Base-by-base conservation (phyloP, 2,329 filamentous ascomycete species). In the Botrytis byssoidea region DNA sequence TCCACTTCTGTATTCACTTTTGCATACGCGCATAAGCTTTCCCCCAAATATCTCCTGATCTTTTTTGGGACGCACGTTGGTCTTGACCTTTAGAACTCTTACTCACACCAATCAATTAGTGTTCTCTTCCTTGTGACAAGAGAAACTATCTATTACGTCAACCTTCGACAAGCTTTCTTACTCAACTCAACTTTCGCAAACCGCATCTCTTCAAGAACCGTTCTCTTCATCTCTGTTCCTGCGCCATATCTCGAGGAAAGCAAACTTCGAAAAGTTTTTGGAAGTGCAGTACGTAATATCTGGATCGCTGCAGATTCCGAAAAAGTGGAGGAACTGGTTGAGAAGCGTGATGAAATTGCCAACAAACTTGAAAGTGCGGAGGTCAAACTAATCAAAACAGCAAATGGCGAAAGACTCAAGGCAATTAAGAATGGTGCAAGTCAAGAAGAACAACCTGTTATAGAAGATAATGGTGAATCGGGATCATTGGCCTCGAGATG, bases 121-220 rank as follows among this genome's bases (percentile, higher is more conserved):
- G 87, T 98, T 77, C 91, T 98, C 82, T 96, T 93, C 83, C 91
- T 93, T 80, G 89, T 98, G 76, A 92, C 94, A 73, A 89, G 95
- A 74, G 95, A 98, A 83, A 91, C 90, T 81, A 92, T 98, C 78
- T 97, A 91, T 87, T 97, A 93, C 83, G 92, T 98, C 85, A 97
- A 97, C 80, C 84, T 98, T 70, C 92, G 95, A 76, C 95, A 98
- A 83, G 95, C 95, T 0, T 98, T 97, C 83, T 89, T 97, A 59
- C 88, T 97, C 72, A 95, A 94, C 18, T 94, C 94, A 18, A 86
- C 93, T 66, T 97, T 97, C 81, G 88, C 94, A 71, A 92, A 91
- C 79, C 92, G 95, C 73, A 90, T 98, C 64, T 98, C 95, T 2
- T 95, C 95, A 3, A 90, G 94, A 71, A 98, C 95, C 1, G 92